Evolutionary conservation across 2,329 filamentous ascomycete species (phyloP), one percentile per base, ranked within the genome.

Genomic region (Neonectria hederae): DNA sequence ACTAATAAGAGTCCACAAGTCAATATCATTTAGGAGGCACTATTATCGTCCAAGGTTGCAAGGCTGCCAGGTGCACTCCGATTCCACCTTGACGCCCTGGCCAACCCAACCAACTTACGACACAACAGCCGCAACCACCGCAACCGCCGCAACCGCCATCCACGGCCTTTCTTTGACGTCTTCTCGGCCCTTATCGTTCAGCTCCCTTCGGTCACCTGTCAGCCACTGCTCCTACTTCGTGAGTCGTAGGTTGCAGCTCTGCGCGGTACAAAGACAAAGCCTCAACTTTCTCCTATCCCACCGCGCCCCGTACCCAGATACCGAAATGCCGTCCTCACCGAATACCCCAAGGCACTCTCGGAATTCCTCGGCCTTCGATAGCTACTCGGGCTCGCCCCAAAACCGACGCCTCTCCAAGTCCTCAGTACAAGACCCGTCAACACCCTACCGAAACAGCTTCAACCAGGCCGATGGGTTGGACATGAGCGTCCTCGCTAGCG

Each of bases 301-400:
- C 17, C 40, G 42, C 24, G n/a, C 24, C 19, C 24, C 24, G n/a
- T 52, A n/a, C 62, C 48, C 49, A 65, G 54, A 49, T 59, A 65
- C 26, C 54, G 71, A 69, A 59, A 78, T 78, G 75, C 76, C 76
- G 63, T 73, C 76, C 57, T 83, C 83, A 59, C 86, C 87, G 54
- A 81, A 81, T 53, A 89, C 87, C 38, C 87, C 88, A 59, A 82
- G 80, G 69, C 87, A 89, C 73, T 89, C 87, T 67, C 84, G 87
- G 69, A 82, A 86, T 58, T 82, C 85, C 48, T 90, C 88, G 30
- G 79, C 79, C 65, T 80, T 86, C 71, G 86, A 89, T 55, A 83
- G 80, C 71, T 78, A 78, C 55, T 76, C 78, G 42, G 79, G 78
- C 56, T 86, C 84, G 3, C 83, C 84, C 11, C 77, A 75, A 61